Conservation (phyloP, 352 stramenopile genomes). For the Phytophthora crassamura region DNA sequence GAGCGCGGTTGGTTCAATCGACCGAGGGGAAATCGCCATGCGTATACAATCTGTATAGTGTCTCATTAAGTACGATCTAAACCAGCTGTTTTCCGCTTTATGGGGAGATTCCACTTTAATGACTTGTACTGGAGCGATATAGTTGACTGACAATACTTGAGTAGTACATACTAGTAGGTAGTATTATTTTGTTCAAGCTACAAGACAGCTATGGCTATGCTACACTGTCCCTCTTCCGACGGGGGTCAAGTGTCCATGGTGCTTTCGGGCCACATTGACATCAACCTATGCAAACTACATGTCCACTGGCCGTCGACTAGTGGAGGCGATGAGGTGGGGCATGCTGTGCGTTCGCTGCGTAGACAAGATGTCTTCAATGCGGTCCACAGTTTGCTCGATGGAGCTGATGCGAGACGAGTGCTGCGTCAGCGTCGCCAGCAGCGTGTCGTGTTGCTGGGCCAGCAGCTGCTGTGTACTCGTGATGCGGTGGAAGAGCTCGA, state of each 20-base stretch:
- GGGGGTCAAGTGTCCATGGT: slow-evolving; percentile 6
- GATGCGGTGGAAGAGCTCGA: slow-evolving; percentile 68
- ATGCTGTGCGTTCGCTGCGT: slow-evolving; percentile 32
- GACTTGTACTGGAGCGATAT: no score
- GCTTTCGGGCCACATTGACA: neutral
- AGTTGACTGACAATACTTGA: no score
- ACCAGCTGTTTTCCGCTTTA: no score
- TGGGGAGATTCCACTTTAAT: no score
- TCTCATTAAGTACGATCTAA: no score
- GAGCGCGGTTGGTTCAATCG: no score
- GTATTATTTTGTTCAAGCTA: slow-evolving; percentile 22
- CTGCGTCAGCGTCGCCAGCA: slow-evolving; percentile 51
- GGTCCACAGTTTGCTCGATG: slow-evolving; percentile 55
- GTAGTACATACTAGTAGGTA: no score
- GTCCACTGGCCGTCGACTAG: slow-evolving; percentile 15
- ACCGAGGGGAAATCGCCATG: no score
- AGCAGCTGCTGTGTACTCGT: slow-evolving; percentile 75
- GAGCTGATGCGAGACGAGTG: slow-evolving; percentile 60
- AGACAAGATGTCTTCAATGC: slow-evolving; percentile 52
- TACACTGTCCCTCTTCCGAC: slow-evolving; percentile 31
- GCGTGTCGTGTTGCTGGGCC: slow-evolving; percentile 51
- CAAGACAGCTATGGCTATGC: slow-evolving; percentile 27
- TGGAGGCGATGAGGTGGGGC: slow-evolving; percentile 9
- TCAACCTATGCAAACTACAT: slow-evolving; percentile 24
- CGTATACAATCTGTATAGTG: no score